Percentiles rank a stretch among this genome's conserved stretches.
phyloP scores from a whole-genome alignment of 2,329 filamentous ascomycete species.

The Xylariaceae sp. region DNA sequence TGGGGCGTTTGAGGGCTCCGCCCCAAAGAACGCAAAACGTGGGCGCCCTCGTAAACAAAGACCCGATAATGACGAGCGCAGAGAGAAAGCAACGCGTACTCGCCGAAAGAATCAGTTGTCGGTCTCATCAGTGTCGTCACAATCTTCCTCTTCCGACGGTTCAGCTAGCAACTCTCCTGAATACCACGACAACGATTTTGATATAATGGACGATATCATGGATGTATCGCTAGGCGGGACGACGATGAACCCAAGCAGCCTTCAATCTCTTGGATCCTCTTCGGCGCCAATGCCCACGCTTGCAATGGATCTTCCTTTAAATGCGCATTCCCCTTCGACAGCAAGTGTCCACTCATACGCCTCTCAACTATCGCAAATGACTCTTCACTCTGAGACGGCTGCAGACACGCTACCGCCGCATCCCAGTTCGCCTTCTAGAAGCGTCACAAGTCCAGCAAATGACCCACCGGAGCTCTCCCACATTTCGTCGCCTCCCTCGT shows the following conservation, averaged over 20 bases:
- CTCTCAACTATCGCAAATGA: constrained; percentile 48
- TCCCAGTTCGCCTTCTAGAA: constrained; percentile 48
- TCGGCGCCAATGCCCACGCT: constrained; percentile 50
- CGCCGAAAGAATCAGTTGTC: constrained; percentile 64
- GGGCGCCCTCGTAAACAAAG: constrained; percentile 68
- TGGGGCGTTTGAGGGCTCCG: constrained; percentile 84
- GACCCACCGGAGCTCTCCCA: constrained; percentile 67
- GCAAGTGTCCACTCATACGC: constrained; percentile 54
- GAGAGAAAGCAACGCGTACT: constrained; percentile 63
- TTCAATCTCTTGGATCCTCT: constrained; percentile 45
- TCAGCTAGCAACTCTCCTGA: constrained; percentile 60
- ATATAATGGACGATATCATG: constrained; percentile 57
- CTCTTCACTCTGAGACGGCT: constrained; percentile 48
- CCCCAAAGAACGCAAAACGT: constrained; percentile 66
- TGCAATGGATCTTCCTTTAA: constrained; percentile 35
- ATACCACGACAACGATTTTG: constrained; percentile 48
- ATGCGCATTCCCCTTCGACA: constrained; percentile 52
- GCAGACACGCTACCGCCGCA: constrained; percentile 36
- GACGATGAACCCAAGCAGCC: constrained; percentile 47
- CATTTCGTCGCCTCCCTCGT: constrained; percentile 61
- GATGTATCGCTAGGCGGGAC: constrained; percentile 50
- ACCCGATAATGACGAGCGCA: constrained; percentile 62
- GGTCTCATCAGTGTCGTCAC: constrained; percentile 56
- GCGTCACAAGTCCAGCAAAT: constrained; percentile 58
- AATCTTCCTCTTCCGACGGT: constrained; percentile 64